These are phyloP conservation scores for Ballota nigra DNA, from an alignment of 257 asterid genomes.

Conservation along the genomic window DNA sequence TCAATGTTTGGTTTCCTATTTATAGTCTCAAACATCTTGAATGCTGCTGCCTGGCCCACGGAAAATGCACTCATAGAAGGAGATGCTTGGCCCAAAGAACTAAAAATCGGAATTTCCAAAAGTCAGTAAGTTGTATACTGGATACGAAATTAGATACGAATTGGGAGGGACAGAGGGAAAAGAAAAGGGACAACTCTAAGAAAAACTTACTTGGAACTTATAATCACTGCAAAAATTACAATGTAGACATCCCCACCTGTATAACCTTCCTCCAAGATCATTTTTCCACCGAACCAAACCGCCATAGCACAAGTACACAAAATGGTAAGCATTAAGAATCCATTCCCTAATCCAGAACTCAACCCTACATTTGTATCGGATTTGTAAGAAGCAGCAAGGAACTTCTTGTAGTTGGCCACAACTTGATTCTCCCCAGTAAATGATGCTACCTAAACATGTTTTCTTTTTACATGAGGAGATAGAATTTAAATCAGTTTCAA, in stretches of 20 bases:
- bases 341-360: constrained; percentile 36
- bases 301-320: constrained; percentile 35
- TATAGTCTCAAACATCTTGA: constrained; percentile 52
- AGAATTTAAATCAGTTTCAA: no score
- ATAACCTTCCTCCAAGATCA: constrained; percentile 39
- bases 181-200: not conserved
- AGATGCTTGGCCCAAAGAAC: constrained; percentile 38
- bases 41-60: constrained; percentile 43
- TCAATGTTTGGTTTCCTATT: constrained; percentile 43
- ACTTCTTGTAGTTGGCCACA: constrained; percentile 30
- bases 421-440: constrained; percentile 48
- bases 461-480: no score
- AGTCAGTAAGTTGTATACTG: not conserved
- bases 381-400: constrained; percentile 31
- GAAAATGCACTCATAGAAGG: constrained; percentile 41
- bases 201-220: constrained; percentile 38
- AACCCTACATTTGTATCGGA: constrained; percentile 27
- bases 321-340: constrained; percentile 15
- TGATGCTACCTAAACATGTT: constrained; percentile 42
- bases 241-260: constrained; percentile 39
- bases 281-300: constrained; percentile 43
- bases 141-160: not conserved
- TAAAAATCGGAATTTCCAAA: not conserved
- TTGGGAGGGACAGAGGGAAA: not conserved
- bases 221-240: constrained; percentile 29